Evolutionary conservation across 2,329 filamentous ascomycete species (phyloP), one percentile per base, ranked within the genome.

Genomic region (Pseudocercospora eumusae): DNA sequence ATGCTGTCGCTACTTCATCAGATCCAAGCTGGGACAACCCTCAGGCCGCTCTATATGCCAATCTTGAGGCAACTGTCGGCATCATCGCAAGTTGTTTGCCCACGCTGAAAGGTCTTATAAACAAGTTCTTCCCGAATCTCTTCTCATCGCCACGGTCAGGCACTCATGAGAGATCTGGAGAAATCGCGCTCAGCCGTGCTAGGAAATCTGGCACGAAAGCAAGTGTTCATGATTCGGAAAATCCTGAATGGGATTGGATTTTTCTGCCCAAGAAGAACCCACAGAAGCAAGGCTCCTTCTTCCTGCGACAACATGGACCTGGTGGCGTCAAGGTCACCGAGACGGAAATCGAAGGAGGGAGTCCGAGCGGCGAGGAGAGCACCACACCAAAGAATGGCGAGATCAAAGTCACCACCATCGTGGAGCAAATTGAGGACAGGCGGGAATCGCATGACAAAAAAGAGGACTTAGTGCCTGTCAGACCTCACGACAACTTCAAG

Each of bases 61-160:
- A 55, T 15, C 56, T 71, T 15, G 70, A 72, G 57, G 66, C 64
- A 57, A 70, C 70, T 40, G 63, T 69, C 15, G 69, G 64, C 50
- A 70, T 71, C 40, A 68, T 71, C 21, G 69, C 68, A 45, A 64
- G 67, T 25, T 70, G 66, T 25, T 53, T 71, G 0, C 69, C 70
- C 1, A 64, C 65, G 5, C 63, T 71, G 10, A 71, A 70, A 56
- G 63, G 66, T 4, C 57, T 66, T 21, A 45, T 68, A 21, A 57
- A 60, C 27, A 63, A 62, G 5, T 63, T 62, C 47, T 66, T 69
- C 44, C 67, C 66, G 2, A 52, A 59, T 45, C 50, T 67, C 33
- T 47, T 66, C 61, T 44, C 50, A 3, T 56, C 53, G 15, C 23
- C 33, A 33, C 15, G 53, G 2, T 54, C 52, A 20, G 47, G 31